A percentile compares a stretch with the other conserved stretches of the same genome.
Evolutionary conservation across 164 flowering plant genomes (phyloP).

Genomic region (Santalum album): DNA sequence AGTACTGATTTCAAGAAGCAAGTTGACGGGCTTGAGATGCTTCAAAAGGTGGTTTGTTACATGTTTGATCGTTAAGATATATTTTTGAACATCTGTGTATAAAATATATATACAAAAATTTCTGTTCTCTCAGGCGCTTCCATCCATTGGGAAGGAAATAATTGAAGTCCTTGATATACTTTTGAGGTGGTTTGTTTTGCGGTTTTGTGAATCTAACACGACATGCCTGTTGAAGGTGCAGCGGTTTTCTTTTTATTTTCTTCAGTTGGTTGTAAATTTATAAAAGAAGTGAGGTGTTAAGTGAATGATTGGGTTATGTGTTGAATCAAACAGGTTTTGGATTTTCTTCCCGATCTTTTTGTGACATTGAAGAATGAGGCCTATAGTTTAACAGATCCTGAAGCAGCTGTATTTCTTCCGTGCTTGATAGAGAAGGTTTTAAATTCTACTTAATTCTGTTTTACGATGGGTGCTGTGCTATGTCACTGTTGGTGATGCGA

Average conservation of each 20-base stretch:
- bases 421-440: conserved; percentile 89
- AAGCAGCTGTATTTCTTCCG: conserved; percentile 95
- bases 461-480: no score
- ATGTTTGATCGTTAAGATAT: not conserved
- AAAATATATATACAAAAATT: not conserved
- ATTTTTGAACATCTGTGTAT: not conserved
- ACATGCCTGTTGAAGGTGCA: conserved; percentile 90
- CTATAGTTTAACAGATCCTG: conserved; percentile 73
- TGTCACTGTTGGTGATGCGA: no score
- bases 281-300: not conserved
- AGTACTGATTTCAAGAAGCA: conserved; percentile 93
- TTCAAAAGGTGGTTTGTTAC: conserved; percentile 61
- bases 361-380: conserved; percentile 61
- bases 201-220: conserved; percentile 95
- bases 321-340: conserved; percentile 55
- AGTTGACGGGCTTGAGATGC: conserved; percentile 91
- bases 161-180: conserved; percentile 84
- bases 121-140: conserved; percentile 53
- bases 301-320: not conserved
- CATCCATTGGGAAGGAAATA: conserved; percentile 60
- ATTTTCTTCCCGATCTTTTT: conserved; percentile 88
- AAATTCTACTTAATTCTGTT: no score
- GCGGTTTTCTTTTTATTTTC: not conserved
- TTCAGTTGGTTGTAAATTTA: not conserved
- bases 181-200: conserved; percentile 85